Evolutionary conservation across 345 rosid genomes (phyloP).

Genomic region (Eutrema japonicum): DNA sequence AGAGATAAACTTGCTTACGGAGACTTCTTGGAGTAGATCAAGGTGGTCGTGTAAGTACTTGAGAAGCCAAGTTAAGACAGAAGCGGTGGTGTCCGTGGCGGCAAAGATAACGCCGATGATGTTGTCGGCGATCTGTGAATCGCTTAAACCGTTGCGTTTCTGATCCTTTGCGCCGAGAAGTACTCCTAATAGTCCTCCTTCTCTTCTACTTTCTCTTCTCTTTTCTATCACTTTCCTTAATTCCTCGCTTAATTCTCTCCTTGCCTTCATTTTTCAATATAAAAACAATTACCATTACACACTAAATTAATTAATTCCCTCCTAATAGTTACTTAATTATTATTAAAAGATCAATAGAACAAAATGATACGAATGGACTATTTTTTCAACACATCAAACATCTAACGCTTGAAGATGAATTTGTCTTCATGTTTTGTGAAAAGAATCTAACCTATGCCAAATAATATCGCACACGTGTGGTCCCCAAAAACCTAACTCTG

Average conservation of each 20-base stretch:
- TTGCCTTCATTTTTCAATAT: slow-evolving; percentile 55
- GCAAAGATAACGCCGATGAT: slow-evolving; percentile 93
- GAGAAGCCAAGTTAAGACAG: slow-evolving; percentile 81
- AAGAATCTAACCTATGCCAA: slow-evolving; percentile 37
- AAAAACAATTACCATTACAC: background rate
- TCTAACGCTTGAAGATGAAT: slow-evolving; percentile 8
- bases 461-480: slow-evolving; percentile 31
- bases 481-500: slow-evolving; percentile 8
- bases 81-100: slow-evolving; percentile 96
- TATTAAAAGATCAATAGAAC: too few relatives aligned
- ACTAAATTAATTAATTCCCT: too few relatives aligned
- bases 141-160: slow-evolving; percentile 55
- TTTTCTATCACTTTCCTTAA: slow-evolving; percentile 63
- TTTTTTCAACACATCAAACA: slow-evolving; percentile 26
- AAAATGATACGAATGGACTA: background rate
- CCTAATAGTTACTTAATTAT: too few relatives aligned
- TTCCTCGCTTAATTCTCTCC: slow-evolving; percentile 61
- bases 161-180: slow-evolving; percentile 57
- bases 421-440: slow-evolving; percentile 37
- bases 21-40: slow-evolving; percentile 61
- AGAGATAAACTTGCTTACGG: slow-evolving; percentile 47
- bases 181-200: slow-evolving; percentile 65
- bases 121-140: slow-evolving; percentile 88
- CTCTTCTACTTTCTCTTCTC: slow-evolving; percentile 56
- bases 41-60: slow-evolving; percentile 80